Evolutionary conservation across 164 flowering plant species (phyloP), one percentile per base, ranked within the genome.

Genomic region (Echeveria elegans): DNA sequence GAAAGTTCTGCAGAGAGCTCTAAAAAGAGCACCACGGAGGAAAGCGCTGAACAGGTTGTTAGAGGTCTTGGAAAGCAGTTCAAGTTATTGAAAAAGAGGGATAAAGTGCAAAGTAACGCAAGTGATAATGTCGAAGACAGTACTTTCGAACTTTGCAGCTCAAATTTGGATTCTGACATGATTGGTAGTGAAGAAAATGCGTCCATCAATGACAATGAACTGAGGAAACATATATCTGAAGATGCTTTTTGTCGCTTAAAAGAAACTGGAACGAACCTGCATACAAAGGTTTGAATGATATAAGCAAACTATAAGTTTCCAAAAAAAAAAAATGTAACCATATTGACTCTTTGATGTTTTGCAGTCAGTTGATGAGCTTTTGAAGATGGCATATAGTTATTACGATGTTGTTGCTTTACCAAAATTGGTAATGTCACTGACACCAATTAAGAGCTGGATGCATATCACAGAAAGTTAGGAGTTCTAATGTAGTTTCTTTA

Each of bases 371-470:
- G 86, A 83, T 66, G 93, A 92, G 76, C 93, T 92, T 63, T 70
- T 81, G 31, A 72, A 74, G 66, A 76, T 85, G 90, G 93, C 84
- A 4, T 73, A 80, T 72, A 78, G 76, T 71, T 85, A 84, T 69
- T 92, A 92, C 76, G 88, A 90, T 72, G 96, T 87, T 70, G 75
- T 86, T 77, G 96, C 98, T 66, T 68, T 92, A 69, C 96, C 96
- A 37, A 88, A 88, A 80, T 87, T 92, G 98, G 98, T 90, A 89
- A 72, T 31, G 72, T 66, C 29, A 9, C 11, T 70, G 68, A 24
- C n/a, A n/a, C n/a, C n/a, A 56, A 28, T 10, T 26, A 11, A 10
- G 10, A 28, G 12, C 3, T 5, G 28, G 32, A 16, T 29, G 61
- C n/a, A 28, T 5, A 56, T 26, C 61, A 18, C 61, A 56, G 28